Base-by-base conservation (phyloP, 495 filamentous ascomycete species). In the Penicillium fimorum region DNA sequence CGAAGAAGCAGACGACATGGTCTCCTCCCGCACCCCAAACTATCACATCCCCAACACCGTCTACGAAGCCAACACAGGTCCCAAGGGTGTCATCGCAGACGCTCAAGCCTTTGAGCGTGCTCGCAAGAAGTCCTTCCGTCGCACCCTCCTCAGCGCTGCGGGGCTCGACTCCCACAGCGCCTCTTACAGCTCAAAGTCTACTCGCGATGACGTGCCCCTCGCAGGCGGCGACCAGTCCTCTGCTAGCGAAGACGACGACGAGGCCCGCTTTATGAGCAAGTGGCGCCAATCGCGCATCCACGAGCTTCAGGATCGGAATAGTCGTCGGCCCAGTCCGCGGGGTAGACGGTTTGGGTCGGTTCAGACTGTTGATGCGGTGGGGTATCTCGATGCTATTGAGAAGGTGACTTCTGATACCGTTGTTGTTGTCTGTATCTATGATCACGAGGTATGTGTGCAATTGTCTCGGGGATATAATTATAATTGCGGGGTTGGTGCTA, bases 11-110 rank as follows among this genome's bases (percentile, higher is more conserved):
- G 35, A 64, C 54, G 59, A 65, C 59, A 82, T 81, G 77, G 69
- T 76, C 54, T 71, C 66, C 33, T 62, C 75, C 17, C 65, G 71
- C 44, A 69, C 60, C 4, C 53, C 64, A 25, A 77, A 71, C 53
- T 80, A 81, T 64, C 78, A 78, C 50, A 61, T 77, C 37, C 74
- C 78, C 47, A 76, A 87, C 66, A 86, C 79, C 15, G 82, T 82
- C 50, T 93, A 87, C 74, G 85, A 94, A 63, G 83, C 83, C 58
- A 89, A 94, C 63, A 95, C 95, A n/a, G 94, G 94, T 25, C 95
- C 96, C 53, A 97, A 97, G 76, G 94, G 94, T 61, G 94, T 98
- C 70, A 97, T 98, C 58, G 92, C 95, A 60, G 94, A 98, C 67
- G 94, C 94, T 24, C 84, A 89, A 58, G 86, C 89, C 50, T 97